These are phyloP conservation scores for Pyricularia grisea DNA, from an alignment of 2,329 filamentous ascomycete species.

Conservation along the genomic window DNA sequence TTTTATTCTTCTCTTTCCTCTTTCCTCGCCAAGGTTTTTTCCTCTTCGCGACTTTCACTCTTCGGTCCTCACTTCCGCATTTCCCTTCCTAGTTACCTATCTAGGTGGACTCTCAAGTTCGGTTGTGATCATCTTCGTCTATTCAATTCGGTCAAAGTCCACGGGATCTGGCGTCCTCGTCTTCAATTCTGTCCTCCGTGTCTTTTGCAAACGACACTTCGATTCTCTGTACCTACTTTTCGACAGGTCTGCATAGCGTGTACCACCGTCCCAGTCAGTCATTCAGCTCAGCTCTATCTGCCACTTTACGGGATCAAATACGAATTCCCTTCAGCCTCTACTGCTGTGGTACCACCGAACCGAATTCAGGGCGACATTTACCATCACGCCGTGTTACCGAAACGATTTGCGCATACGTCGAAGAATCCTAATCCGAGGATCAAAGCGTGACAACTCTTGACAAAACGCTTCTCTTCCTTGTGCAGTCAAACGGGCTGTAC, in stretches of 20 bases:
- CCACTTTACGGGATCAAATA: not conserved
- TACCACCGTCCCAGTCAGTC: not conserved
- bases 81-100: too few relatives aligned
- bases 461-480: not conserved
- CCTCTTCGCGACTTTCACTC: not conserved
- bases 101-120: not conserved
- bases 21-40: not conserved
- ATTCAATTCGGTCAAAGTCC: not conserved
- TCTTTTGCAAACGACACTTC: not conserved
- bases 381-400: not conserved
- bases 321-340: not conserved
- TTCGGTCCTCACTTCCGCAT: not conserved
- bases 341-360: not conserved
- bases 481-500: not conserved
- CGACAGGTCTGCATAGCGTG: not conserved
- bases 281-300: not conserved
- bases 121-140: not conserved
- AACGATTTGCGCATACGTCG: not conserved
- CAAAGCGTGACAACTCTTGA: not conserved
- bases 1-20: not conserved
- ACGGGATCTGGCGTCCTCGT: not conserved
- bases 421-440: not conserved
- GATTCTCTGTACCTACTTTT: constrained; percentile 2
- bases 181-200: constrained; percentile 2
- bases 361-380: not conserved